Evolutionary conservation across 2,329 filamentous ascomycete genomes (phyloP).

Genomic region (Ramularia collo-cygni): DNA sequence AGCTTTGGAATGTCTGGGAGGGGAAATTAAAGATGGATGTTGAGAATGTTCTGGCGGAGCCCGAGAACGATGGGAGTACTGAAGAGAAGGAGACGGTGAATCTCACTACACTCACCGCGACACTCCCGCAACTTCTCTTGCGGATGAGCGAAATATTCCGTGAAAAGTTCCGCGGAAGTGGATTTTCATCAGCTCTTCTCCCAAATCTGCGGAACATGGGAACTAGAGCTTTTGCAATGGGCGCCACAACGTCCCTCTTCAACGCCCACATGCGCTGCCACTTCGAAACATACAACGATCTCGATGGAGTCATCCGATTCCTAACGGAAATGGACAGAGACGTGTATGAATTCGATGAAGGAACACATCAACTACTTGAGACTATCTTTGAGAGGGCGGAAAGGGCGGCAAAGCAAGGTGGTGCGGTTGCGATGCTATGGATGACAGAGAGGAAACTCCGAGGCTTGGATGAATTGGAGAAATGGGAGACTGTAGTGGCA

Average conservation of each 20-base stretch:
- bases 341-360: constrained; percentile 51
- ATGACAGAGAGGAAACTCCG: constrained; percentile 31
- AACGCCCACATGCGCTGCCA: constrained; percentile 57
- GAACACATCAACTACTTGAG: constrained; percentile 38
- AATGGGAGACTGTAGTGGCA: constrained; percentile 9
- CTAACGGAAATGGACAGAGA: constrained; percentile 60
- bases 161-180: constrained; percentile 53
- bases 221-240: constrained; percentile 63
- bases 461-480: constrained; percentile 23
- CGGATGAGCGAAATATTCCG: constrained; percentile 31
- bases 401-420: constrained; percentile 13
- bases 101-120: constrained; percentile 4
- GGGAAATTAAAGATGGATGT: no score
- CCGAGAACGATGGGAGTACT: not conserved
- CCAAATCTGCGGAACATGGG: constrained; percentile 63
- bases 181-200: constrained; percentile 54
- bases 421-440: constrained; percentile 26
- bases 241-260: constrained; percentile 63
- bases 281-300: constrained; percentile 56
- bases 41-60: constrained; percentile 39
- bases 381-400: constrained; percentile 27
- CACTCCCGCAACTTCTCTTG: constrained; percentile 16
- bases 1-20: constrained; percentile 62
- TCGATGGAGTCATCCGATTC: constrained; percentile 47
- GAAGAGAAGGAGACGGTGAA: not conserved